Evolutionary conservation across 1,139 yeast species (phyloP), one percentile per base, ranked within the genome.

Genomic region (Suhomyces maxii): DNA sequence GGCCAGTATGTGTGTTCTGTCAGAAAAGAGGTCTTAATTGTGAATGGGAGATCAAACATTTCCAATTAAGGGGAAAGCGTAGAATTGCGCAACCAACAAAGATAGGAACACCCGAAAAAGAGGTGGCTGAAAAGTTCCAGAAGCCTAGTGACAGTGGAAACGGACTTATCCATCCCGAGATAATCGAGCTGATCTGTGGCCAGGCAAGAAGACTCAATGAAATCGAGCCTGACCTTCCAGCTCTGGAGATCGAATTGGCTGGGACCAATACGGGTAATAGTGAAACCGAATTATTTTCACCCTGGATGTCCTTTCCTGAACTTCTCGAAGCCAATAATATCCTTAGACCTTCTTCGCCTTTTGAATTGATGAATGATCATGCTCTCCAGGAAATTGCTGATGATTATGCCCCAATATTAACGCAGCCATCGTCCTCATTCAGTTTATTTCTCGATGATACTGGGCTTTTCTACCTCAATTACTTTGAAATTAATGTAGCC

Each of bases 1-100:
- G 61, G 44, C 76, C 76, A 8, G 48, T 47, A 12, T 71, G 76
- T 55, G 52, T 53, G 35, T 66, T 64, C 47, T 71, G 76, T 53
- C 49, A 53, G 34, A 39, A 44, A 12, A 66, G 63, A 46, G 50
- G 52, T 23, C 49, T 69, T 26, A 45, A 44, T 14, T 71, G 76
- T 53, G 55, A 57, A 33, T 71, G 76, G 76, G 48, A 45, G 18
- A 36, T 45, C 36, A 36, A 37, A 31, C 14, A 25, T 12, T 37
- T 5, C 6, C 7, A 7, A 11, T 28, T 26, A 26, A 14, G n/a
- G 14, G 32, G 6, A 10, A 37, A n/a, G 14, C 11, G 23, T 12
- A 6, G 13, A 26, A 26, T 26, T 37, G 31, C 30, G 32, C 25
- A 31, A 13, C 32, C 33, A 26, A 18, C 25, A 34, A 35, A 36